Percentiles rank a stretch among this genome's conserved stretches.
phyloP scores from a whole-genome alignment of 1,284 basidiomycete species.

The Ustilago loliicola region DNA sequence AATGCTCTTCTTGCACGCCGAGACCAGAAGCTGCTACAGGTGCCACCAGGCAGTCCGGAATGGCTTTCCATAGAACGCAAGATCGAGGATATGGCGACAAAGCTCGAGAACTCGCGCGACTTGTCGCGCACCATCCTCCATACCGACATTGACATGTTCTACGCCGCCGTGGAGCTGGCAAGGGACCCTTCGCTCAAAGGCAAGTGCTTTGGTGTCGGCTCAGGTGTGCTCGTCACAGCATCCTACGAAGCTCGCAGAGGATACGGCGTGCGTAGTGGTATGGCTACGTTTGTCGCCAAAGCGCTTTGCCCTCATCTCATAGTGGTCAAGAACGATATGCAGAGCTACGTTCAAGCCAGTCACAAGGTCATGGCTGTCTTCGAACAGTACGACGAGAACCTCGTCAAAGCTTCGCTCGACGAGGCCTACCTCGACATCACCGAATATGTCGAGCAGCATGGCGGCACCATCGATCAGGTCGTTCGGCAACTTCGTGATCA shows the following conservation, averaged over 20 bases:
- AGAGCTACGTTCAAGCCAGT: conserved; percentile 66
- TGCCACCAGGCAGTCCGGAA: conserved; percentile 40
- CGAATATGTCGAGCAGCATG: conserved; percentile 79
- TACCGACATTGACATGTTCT: conserved; percentile 73
- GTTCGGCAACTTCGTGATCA: conserved; percentile 73
- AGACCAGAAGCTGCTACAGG: conserved; percentile 51
- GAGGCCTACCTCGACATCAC: conserved; percentile 83
- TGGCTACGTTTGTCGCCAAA: conserved; percentile 85
- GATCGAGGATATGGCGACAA: conserved; percentile 72
- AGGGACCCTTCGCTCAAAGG: conserved; percentile 82
- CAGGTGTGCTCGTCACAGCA: conserved; percentile 65
- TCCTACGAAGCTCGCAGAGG: conserved; percentile 62
- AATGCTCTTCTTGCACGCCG: conserved; percentile 67
- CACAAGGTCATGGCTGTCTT: conserved; percentile 74
- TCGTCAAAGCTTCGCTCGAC: conserved; percentile 85
- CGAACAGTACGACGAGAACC: conserved; percentile 82
- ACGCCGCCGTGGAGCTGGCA: conserved; percentile 75
- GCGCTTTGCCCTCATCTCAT: conserved; percentile 94
- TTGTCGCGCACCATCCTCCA: conserved; percentile 86
- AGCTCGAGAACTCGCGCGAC: conserved; percentile 83
- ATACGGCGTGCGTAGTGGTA: conserved; percentile 80
- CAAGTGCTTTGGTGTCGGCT: conserved; percentile 66
- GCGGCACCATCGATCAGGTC: conserved; percentile 79
- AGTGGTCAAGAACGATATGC: conserved; percentile 74
- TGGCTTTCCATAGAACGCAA: conserved; percentile 53